Conservation (phyloP, 139 green algal genomes). For the Chlorella sp. region DNA sequence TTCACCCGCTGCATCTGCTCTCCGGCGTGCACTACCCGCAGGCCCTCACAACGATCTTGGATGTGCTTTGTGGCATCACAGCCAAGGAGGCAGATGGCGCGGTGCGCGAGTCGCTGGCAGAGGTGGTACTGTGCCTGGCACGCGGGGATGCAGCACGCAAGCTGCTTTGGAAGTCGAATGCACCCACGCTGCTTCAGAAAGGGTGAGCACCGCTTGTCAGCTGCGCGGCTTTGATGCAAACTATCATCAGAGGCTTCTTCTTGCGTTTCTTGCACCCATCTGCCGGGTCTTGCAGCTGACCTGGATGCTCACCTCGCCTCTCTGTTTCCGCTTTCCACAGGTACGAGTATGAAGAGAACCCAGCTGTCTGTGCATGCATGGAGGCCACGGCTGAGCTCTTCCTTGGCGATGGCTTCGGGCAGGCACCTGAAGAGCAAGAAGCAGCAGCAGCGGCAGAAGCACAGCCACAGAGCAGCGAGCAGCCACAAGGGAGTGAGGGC, state of each 20-base stretch:
- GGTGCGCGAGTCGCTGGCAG: constrained; percentile 66
- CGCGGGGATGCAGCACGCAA: constrained; percentile 51
- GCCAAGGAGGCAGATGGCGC: constrained; percentile 46
- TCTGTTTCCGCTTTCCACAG: constrained; percentile 27
- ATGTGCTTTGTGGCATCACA: constrained; percentile 52
- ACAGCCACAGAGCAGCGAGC: not conserved
- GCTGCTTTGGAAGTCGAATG: constrained; percentile 73
- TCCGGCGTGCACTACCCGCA: not conserved
- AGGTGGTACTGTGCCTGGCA: constrained; percentile 69
- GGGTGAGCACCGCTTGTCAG: constrained; percentile 41
- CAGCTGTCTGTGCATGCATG: constrained; percentile 69
- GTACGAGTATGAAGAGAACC: constrained; percentile 74
- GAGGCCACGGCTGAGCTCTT: constrained; percentile 68
- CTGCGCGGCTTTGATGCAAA: too few species aligned
- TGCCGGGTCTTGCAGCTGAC: too few species aligned
- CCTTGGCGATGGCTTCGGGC: constrained; percentile 43
- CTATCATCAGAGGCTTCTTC: too few species aligned
- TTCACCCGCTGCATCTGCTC: too few species aligned
- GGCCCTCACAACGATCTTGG: constrained; percentile 55
- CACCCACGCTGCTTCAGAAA: constrained; percentile 64
- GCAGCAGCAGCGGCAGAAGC: not conserved
- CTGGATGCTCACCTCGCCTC: too few species aligned
- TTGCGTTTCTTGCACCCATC: too few species aligned
- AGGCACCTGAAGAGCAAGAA: not conserved
- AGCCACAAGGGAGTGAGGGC: too few species aligned